Evolutionary conservation across 139 green algal species (phyloP), one percentile per base, ranked within the genome.

Genomic region (Micractinium conductrix): DNA sequence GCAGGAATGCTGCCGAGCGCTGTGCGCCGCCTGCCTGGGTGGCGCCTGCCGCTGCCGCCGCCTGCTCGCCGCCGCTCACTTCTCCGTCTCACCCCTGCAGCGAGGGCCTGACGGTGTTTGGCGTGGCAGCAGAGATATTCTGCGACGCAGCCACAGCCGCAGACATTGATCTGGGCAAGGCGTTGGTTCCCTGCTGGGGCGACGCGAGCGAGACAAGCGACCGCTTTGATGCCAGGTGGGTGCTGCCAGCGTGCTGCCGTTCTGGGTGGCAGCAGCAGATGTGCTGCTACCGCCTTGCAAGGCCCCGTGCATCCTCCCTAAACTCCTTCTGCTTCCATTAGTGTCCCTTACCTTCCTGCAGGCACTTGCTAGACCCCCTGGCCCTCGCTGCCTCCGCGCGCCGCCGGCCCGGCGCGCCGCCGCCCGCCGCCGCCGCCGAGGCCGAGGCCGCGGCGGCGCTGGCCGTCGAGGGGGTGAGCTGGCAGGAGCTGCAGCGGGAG

Each of bases 71-170:
- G 6, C 68, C 38, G 38, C 38, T 22, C 38, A 73, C 70, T 42
- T 26, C 70, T 19, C 5, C 24, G 26, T 24, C 40, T 8, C 40
- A 4, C 8, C 40, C 5, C 0, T 48, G 76, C 76, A 82, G 76
- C 28, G 58, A 82, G 55, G 76, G 76, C 12, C 58, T 82, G 55
- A 73, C 58, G 1, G 76, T 82, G 12, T 82, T 82, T 60, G 76
- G 76, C 26, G 28, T 82, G 38, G 28, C 76, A 0, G 55, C 76
- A 2, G 76, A 82, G 76, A 73, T 82, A 26, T 43, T 58, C 58
- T 30, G 28, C 42, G 76, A 71, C 40, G 12, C 53, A 2, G 24
- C 43, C 45, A 48, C 74, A n/a, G 74, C 74, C 2, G 45, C 74
- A 42, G 74, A 65, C n/a, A 28, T 73, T 19, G 55, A 82, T 28